phyloP scores from a whole-genome alignment of 1,139 yeast genomes.

The Diutina scorzettiae region DNA sequence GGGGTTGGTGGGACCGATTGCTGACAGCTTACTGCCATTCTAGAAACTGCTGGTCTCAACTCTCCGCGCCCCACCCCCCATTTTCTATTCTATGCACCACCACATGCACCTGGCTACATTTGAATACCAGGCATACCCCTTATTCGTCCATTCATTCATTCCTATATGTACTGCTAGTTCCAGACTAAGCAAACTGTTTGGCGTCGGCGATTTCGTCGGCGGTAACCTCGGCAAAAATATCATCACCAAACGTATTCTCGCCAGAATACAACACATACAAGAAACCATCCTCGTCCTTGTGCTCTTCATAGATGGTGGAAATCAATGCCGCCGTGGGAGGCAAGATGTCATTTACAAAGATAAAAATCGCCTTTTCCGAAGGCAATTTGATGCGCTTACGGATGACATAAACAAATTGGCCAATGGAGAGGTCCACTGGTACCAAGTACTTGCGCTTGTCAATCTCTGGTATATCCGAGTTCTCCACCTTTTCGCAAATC shows the following conservation, averaged over 20 bases:
- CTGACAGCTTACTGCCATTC: too few relatives aligned
- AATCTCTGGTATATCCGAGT: constrained; percentile 90
- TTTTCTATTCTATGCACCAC: too few relatives aligned
- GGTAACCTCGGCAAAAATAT: neutral
- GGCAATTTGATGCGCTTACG: constrained; percentile 93
- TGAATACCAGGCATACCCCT: too few relatives aligned
- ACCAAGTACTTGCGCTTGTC: constrained; percentile 95
- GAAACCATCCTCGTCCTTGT: constrained; percentile 95
- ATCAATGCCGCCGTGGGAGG: constrained; percentile 97
- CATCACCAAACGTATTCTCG: constrained; percentile 63
- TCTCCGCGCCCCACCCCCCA: too few relatives aligned
- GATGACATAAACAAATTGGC: constrained; percentile 94
- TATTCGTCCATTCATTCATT: too few relatives aligned
- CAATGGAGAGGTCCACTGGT: constrained; percentile 92
- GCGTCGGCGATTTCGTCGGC: constrained; percentile 4
- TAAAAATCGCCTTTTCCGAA: constrained; percentile 94
- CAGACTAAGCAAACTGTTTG: neutral
- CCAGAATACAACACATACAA: constrained; percentile 87
- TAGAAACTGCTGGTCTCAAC: too few relatives aligned
- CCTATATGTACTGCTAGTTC: too few relatives aligned
- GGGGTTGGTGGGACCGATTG: too few relatives aligned
- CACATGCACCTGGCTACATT: too few relatives aligned
- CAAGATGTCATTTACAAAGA: constrained; percentile 88
- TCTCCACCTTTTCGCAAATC: constrained; percentile 95
- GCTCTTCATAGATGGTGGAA: constrained; percentile 91